Percentiles rank a stretch among this genome's conserved stretches.
phyloP scores from a whole-genome alignment of 495 filamentous ascomycete genomes.

The Neurospora africana region DNA sequence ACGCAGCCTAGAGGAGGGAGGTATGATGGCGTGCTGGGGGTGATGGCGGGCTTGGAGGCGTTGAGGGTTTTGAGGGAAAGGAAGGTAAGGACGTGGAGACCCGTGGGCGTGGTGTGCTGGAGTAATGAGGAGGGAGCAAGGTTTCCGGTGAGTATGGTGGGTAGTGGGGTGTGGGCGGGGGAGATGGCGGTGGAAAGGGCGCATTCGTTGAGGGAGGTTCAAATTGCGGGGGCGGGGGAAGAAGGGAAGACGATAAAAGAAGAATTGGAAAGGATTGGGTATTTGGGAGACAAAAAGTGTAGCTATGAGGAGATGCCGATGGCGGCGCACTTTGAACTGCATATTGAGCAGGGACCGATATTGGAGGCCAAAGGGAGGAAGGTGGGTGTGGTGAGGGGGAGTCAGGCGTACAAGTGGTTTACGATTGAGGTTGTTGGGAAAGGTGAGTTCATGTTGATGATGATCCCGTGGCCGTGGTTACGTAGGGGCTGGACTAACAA shows the following conservation, averaged over 20 bases:
- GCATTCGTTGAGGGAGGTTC: slow-evolving; percentile 45
- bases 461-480: not conserved
- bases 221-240: no score
- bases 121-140: slow-evolving; percentile 79
- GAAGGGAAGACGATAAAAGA: slow-evolving; percentile 53
- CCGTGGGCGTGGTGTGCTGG: slow-evolving; percentile 69
- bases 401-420: slow-evolving; percentile 62
- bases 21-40: slow-evolving; percentile 69
- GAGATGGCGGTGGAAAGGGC: slow-evolving; percentile 52
- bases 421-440: slow-evolving; percentile 54
- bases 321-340: slow-evolving; percentile 74
- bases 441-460: no score
- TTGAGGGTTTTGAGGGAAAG: slow-evolving; percentile 59
- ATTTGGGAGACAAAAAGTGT: slow-evolving; percentile 48
- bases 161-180: slow-evolving; percentile 70
- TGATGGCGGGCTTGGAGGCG: slow-evolving; percentile 62
- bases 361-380: slow-evolving; percentile 46
- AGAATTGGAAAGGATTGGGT: slow-evolving; percentile 61
- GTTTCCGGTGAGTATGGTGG: slow-evolving; percentile 67
- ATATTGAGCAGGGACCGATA: slow-evolving; percentile 73
- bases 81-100: slow-evolving; percentile 57
- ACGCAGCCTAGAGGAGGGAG: slow-evolving; percentile 69
- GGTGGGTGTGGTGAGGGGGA: slow-evolving; percentile 62
- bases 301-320: slow-evolving; percentile 54
- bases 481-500: not conserved